Percentiles rank a stretch among this genome's conserved stretches.
Conservation (phyloP, 495 filamentous ascomycete genomes). For the Penicillium diatomitis region DNA sequence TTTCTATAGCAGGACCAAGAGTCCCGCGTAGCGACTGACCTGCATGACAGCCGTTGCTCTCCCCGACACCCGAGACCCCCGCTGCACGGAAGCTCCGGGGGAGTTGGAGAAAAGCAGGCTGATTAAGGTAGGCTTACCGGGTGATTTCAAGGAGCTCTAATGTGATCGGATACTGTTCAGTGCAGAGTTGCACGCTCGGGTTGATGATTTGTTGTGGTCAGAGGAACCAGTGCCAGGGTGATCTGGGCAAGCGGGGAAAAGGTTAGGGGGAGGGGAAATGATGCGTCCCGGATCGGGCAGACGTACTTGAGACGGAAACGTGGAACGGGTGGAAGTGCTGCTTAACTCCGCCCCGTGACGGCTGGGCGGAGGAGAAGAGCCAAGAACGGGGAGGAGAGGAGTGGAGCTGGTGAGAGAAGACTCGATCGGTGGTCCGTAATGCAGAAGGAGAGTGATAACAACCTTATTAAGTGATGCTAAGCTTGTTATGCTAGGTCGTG, state of each 20-base stretch:
- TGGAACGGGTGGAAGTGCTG: neutral
- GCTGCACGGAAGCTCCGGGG: slow-evolving; percentile 5
- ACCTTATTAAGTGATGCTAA: too few relatives aligned
- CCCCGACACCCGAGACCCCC: slow-evolving; percentile 2
- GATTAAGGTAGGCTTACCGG: slow-evolving; percentile 1
- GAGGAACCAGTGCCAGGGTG: neutral
- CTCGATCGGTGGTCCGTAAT: neutral
- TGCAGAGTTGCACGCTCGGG: too few relatives aligned
- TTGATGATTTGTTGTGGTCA: too few relatives aligned
- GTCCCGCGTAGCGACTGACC: too few relatives aligned
- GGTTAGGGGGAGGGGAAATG: slow-evolving; percentile 5
- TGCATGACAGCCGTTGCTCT: neutral
- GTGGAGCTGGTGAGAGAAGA: slow-evolving; percentile 5
- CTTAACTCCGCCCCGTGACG: slow-evolving; percentile 17
- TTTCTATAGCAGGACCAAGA: too few relatives aligned
- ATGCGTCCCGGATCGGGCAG: slow-evolving; percentile 14
- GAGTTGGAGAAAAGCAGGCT: neutral
- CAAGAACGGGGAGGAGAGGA: slow-evolving; percentile 16
- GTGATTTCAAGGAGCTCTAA: neutral
- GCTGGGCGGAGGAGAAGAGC: slow-evolving; percentile 11
- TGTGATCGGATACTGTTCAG: neutral
- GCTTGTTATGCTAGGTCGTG: too few relatives aligned
- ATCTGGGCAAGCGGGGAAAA: neutral
- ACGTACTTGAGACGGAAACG: neutral
- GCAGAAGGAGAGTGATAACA: neutral